Evolutionary conservation across 1,284 basidiomycete genomes (phyloP).

Genomic region (Heterobasidion occidentale): DNA sequence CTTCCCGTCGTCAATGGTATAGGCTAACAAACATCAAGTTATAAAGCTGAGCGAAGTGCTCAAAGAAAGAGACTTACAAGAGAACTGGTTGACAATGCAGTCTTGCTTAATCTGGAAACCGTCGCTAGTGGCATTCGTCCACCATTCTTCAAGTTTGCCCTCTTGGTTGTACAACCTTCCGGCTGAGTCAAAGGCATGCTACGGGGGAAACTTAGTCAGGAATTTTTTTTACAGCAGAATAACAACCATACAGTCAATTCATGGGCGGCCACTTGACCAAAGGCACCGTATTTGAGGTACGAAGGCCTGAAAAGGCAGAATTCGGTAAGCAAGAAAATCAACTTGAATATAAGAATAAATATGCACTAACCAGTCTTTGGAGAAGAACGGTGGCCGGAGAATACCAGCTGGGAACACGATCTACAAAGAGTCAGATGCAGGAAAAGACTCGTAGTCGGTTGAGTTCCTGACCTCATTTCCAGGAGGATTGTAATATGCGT

Average conservation of each 20-base stretch:
- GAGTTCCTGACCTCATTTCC: slow-evolving; percentile 54
- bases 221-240: no score
- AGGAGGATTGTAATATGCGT: slow-evolving; percentile 77
- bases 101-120: slow-evolving; percentile 80
- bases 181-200: slow-evolving; percentile 92
- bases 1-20: slow-evolving; percentile 79
- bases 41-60: background rate
- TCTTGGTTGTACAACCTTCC: slow-evolving; percentile 78
- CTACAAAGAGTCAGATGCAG: slow-evolving; percentile 29
- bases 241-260: slow-evolving; percentile 64
- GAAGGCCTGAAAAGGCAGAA: slow-evolving; percentile 50
- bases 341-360: slow-evolving; percentile 4
- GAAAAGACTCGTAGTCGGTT: background rate
- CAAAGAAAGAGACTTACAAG: slow-evolving; percentile 31
- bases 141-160: slow-evolving; percentile 84
- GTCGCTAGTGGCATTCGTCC: slow-evolving; percentile 77
- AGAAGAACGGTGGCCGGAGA: slow-evolving; percentile 90
- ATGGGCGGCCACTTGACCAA: slow-evolving; percentile 85
- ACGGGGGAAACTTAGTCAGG: slow-evolving; percentile 7
- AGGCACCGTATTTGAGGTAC: slow-evolving; percentile 87
- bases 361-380: slow-evolving; percentile 57
- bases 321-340: background rate
- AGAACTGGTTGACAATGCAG: slow-evolving; percentile 89
- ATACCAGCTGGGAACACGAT: slow-evolving; percentile 98
- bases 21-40: slow-evolving; percentile 35